phyloP scores from a whole-genome alignment of 1,284 basidiomycete species.

The Malassezia restricta region DNA sequence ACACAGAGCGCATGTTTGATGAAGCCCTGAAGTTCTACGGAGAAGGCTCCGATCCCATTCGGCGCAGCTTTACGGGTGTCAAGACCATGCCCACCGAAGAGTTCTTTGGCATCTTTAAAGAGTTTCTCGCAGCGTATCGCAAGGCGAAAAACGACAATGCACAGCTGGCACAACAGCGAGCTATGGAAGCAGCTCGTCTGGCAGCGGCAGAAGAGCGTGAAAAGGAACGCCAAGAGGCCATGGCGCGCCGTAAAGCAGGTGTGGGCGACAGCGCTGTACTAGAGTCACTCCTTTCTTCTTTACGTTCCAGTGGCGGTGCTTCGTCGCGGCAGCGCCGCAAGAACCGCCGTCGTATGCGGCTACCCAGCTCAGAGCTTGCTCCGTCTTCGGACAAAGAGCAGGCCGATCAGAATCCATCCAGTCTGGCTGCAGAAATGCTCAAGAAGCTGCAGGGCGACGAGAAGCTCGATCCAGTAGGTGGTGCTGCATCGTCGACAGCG shows the following conservation, averaged over 20 bases:
- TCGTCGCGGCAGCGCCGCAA: conserved; percentile 32
- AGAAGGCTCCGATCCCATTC: conserved; percentile 41
- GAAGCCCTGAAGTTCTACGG: conserved; percentile 44
- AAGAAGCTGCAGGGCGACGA: conserved; percentile 33
- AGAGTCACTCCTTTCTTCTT: conserved; percentile 38
- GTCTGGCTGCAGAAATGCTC: conserved; percentile 37
- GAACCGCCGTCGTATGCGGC: conserved; percentile 16
- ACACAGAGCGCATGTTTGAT: conserved; percentile 36
- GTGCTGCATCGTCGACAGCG: background rate
- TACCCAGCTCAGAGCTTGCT: background rate
- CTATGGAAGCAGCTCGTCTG: conserved; percentile 36
- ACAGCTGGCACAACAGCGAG: conserved; percentile 34
- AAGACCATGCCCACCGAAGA: conserved; percentile 43
- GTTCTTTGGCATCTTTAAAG: conserved; percentile 46
- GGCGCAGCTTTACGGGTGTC: conserved; percentile 34
- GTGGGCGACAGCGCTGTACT: conserved; percentile 41
- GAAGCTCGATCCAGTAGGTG: background rate
- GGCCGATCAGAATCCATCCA: conserved; percentile 20
- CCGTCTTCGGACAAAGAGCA: background rate
- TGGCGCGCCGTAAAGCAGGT: conserved; percentile 38
- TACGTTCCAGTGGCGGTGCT: conserved; percentile 35
- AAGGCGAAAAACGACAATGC: conserved; percentile 43
- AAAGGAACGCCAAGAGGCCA: conserved; percentile 33
- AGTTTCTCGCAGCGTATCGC: conserved; percentile 42
- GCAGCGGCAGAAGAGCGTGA: conserved; percentile 42